Percentiles rank a stretch among this genome's conserved stretches.
Conservation (phyloP, 495 filamentous ascomycete species). For the Mytilinidion resinicola region DNA sequence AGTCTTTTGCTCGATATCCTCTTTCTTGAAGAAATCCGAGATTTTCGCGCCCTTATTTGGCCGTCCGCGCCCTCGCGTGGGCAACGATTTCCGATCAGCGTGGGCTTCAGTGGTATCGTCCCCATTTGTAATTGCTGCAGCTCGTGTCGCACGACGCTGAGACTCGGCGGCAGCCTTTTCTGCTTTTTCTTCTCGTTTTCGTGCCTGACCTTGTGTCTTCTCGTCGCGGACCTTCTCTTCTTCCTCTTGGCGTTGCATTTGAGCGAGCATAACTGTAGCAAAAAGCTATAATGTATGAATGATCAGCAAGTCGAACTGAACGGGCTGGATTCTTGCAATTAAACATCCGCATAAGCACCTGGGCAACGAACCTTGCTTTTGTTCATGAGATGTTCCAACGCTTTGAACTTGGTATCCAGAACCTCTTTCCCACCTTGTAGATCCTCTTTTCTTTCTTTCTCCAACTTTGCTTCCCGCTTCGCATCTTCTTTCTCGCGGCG, state of each 20-base stretch:
- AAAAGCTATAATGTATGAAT: conserved; percentile 33
- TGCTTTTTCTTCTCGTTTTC: conserved; percentile 38
- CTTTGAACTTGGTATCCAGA: conserved; percentile 48
- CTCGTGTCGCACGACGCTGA: conserved; percentile 32
- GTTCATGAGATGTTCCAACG: conserved; percentile 40
- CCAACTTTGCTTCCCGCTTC: conserved; percentile 43
- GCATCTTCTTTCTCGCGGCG: conserved; percentile 44
- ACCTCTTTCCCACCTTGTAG: conserved; percentile 43
- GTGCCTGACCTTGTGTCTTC: conserved; percentile 39
- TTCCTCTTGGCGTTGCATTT: conserved; percentile 58
- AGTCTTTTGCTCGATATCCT: conserved; percentile 47
- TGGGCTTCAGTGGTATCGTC: conserved; percentile 13
- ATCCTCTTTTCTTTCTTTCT: conserved; percentile 43
- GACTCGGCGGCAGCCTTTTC: conserved; percentile 33
- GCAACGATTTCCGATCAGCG: conserved; percentile 9
- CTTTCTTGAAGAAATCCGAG: conserved; percentile 53
- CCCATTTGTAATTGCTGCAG: conserved; percentile 12
- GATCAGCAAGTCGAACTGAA: not conserved
- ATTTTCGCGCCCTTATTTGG: conserved; percentile 41
- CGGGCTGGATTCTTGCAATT: not conserved
- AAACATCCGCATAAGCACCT: too few relatives aligned
- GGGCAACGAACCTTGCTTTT: conserved; percentile 40
- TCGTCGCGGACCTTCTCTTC: conserved; percentile 46
- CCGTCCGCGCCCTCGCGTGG: conserved; percentile 17
- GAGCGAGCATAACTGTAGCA: conserved; percentile 52